Evolutionary conservation across 2,329 filamentous ascomycete species (phyloP).

Genomic region (Ceratocystis albifundus): DNA sequence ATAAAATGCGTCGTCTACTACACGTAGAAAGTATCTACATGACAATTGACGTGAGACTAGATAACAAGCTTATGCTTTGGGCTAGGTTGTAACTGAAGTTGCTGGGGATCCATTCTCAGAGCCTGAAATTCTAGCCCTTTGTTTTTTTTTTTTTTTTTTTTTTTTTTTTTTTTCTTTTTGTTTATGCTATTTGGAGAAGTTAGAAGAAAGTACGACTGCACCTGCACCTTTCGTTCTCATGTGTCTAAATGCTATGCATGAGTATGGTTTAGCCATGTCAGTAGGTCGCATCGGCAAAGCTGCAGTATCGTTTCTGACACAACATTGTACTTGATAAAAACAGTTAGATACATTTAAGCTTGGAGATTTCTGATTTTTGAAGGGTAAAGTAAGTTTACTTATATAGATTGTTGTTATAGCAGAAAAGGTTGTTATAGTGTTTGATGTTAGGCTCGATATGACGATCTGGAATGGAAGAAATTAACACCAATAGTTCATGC

Average conservation of each 20-base stretch:
- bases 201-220: not conserved
- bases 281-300: too few species aligned
- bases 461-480: too few species aligned
- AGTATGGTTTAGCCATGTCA: not conserved
- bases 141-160: not conserved
- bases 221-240: not conserved
- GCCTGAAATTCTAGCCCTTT: not conserved
- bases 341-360: conserved; percentile 14
- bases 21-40: not conserved
- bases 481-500: too few species aligned
- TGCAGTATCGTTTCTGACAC: not conserved
- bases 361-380: not conserved
- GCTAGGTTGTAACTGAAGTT: not conserved
- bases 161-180: conserved; percentile 6
- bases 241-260: not conserved
- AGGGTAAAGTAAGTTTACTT: not conserved
- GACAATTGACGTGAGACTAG: too few species aligned
- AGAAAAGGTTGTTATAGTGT: too few species aligned
- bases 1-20: not conserved
- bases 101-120: not conserved
- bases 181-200: not conserved
- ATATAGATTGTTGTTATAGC: not conserved
- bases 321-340: not conserved
- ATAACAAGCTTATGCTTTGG: not conserved
- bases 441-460: not conserved